Evolutionary conservation across 768 basidiomycete species (phyloP), one percentile per base, ranked within the genome.

Genomic region (Amanita muscaria): DNA sequence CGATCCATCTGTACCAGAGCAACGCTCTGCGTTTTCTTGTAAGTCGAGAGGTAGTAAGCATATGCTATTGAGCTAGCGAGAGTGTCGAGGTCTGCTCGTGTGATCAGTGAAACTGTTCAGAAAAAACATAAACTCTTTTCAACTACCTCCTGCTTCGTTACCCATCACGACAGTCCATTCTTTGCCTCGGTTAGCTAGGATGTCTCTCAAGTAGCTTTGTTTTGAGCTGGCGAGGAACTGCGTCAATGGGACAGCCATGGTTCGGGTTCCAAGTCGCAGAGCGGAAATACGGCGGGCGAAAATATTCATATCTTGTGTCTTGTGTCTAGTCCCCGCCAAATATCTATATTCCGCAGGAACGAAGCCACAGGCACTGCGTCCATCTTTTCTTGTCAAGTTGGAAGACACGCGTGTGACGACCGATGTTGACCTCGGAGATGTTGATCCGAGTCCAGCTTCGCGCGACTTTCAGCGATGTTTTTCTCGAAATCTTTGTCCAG

Each of bases 61-160:
- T 78, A 92, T 2, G 79, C 86, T 42, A 98, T 76, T 2, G 92
- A 78, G 47, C 86, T 87, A 0, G 89, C 92, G 15, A 94, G 59
- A 4, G 81, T 82, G 64, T 99, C 96, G 25, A 98, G 77, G 62
- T 99, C 94, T 97, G 49, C 2, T 21, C 9, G 22, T 1, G 19
- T 12, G 14, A n/a, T 25, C n/a, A n/a, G n/a, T n/a, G n/a, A n/a
- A n/a, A n/a, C n/a, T n/a, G n/a, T n/a, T n/a, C n/a, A n/a, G n/a
- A n/a, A n/a, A n/a, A n/a, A n/a, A n/a, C n/a, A n/a, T n/a, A n/a
- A n/a, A n/a, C n/a, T n/a, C n/a, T n/a, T n/a, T n/a, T n/a, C n/a
- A n/a, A n/a, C n/a, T 59, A 93, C 94, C 94, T 56, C 93, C 93
- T 11, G 94, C 90, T 63, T 98, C 94, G 60, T 99, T 99, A 0